These are phyloP conservation scores for Boeremia exigua DNA, from an alignment of 2,329 filamentous ascomycete genomes.

Conservation along the genomic window DNA sequence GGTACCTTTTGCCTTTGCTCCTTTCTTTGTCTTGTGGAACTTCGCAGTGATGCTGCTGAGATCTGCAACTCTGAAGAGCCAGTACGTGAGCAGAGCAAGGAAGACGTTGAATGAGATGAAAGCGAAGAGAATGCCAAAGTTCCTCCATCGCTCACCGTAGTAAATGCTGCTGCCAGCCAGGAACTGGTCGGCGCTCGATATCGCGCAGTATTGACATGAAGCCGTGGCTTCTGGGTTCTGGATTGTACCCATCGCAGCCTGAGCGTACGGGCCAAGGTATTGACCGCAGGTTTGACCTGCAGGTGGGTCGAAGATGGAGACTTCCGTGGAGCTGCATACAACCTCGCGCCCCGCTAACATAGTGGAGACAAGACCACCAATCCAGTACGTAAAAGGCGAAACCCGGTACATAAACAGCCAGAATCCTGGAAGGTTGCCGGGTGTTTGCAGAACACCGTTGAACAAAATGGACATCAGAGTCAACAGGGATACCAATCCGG, in stretches of 20 bases:
- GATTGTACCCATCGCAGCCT: constrained; percentile 48
- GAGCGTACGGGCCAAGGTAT: constrained; percentile 55
- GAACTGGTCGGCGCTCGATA: constrained; percentile 56
- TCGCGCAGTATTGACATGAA: constrained; percentile 58
- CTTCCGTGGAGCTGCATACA: constrained; percentile 54
- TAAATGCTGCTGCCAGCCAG: constrained; percentile 51
- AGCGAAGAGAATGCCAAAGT: constrained; percentile 73
- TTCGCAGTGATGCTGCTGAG: constrained; percentile 18
- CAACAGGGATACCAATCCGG: constrained; percentile 66
- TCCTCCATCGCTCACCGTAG: constrained; percentile 66
- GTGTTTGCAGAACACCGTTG: constrained; percentile 66
- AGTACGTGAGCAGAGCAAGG: constrained; percentile 67
- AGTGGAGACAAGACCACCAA: constrained; percentile 49
- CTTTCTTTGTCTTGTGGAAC: constrained; percentile 27
- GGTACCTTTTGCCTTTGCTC: constrained; percentile 21
- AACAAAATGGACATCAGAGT: constrained; percentile 56
- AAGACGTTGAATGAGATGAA: constrained; percentile 70
- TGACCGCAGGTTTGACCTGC: constrained; percentile 49
- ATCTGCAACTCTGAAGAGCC: constrained; percentile 41
- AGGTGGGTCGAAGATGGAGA: constrained; percentile 50
- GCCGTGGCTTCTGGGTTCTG: constrained; percentile 52
- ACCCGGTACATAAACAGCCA: constrained; percentile 80
- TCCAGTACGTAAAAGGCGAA: constrained; percentile 71
- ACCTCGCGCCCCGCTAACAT: constrained; percentile 56
- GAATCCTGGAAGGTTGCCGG: constrained; percentile 68